phyloP scores from a whole-genome alignment of 2,329 filamentous ascomycete genomes.

The Cladosporium sp. region DNA sequence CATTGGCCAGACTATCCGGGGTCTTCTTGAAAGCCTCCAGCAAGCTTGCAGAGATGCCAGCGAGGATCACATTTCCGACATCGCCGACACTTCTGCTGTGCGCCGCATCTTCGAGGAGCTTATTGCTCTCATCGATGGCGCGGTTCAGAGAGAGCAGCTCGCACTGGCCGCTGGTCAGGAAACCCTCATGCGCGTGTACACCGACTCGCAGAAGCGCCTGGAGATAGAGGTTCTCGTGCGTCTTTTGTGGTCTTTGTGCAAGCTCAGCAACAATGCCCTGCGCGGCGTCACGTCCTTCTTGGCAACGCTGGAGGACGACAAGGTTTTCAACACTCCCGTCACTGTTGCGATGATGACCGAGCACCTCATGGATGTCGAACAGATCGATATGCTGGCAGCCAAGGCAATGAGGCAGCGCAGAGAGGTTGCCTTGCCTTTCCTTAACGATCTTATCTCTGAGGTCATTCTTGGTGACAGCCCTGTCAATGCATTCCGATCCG shows the following conservation, averaged over 20 bases:
- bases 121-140: constrained; percentile 49
- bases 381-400: constrained; percentile 61
- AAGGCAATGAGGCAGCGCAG: constrained; percentile 69
- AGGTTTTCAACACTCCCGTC: constrained; percentile 59
- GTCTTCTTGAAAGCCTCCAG: constrained; percentile 54
- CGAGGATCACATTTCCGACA: constrained; percentile 56
- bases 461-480: constrained; percentile 75
- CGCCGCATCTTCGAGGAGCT: constrained; percentile 57
- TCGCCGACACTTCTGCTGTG: constrained; percentile 52
- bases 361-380: constrained; percentile 57
- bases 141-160: constrained; percentile 54
- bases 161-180: constrained; percentile 52
- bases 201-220: constrained; percentile 50
- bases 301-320: constrained; percentile 51
- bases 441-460: constrained; percentile 75
- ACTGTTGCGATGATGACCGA: constrained; percentile 58
- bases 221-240: constrained; percentile 62
- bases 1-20: constrained; percentile 50
- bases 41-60: constrained; percentile 52
- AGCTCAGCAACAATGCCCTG: constrained; percentile 55
- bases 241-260: constrained; percentile 58
- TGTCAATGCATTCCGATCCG: constrained; percentile 67
- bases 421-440: constrained; percentile 68
- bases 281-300: constrained; percentile 51
- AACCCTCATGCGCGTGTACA: constrained; percentile 45